Conservation (phyloP, 2,329 filamentous ascomycete genomes). For the Fusarium acutatum region DNA sequence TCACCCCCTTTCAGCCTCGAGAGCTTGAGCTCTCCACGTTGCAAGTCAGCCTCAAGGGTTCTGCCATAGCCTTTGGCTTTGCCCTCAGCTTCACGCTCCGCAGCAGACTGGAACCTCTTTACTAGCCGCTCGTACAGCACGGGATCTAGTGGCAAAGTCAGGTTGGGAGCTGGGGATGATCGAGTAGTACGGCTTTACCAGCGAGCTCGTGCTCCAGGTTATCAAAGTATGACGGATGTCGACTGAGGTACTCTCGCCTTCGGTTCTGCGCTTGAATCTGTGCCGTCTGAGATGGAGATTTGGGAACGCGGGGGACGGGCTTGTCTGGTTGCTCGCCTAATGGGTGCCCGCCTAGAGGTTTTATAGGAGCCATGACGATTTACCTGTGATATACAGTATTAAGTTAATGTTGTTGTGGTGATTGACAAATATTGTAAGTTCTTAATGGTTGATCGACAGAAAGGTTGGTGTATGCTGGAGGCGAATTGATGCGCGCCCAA, state of each 20-base stretch:
- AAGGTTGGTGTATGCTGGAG: not conserved
- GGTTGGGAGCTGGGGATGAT: not conserved
- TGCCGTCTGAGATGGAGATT: constrained; percentile 51
- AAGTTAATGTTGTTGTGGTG: not conserved
- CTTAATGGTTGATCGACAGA: not conserved
- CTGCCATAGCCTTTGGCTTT: constrained; percentile 80
- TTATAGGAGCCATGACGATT: constrained; percentile 25
- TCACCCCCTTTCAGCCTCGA: constrained; percentile 50
- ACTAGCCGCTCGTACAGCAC: constrained; percentile 84
- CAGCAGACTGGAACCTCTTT: constrained; percentile 76
- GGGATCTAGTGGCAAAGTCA: constrained; percentile 64
- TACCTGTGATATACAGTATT: not conserved
- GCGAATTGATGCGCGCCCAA: not conserved
- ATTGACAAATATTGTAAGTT: not conserved
- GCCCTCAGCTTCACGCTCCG: constrained; percentile 78
- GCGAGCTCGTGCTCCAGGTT: constrained; percentile 64
- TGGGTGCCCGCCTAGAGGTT: not conserved
- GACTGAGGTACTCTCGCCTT: constrained; percentile 77
- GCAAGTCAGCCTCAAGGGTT: constrained; percentile 78
- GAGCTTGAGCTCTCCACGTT: constrained; percentile 81
- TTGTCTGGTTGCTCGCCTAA: constrained; percentile 35
- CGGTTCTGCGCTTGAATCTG: constrained; percentile 75
- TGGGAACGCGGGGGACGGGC: constrained; percentile 56
- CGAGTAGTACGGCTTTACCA: constrained; percentile 44
- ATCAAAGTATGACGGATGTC: constrained; percentile 76